Percentiles rank a stretch among this genome's conserved stretches.
Evolutionary conservation across 2,329 filamentous ascomycete genomes (phyloP).

Genomic region (Esteya vermicola): DNA sequence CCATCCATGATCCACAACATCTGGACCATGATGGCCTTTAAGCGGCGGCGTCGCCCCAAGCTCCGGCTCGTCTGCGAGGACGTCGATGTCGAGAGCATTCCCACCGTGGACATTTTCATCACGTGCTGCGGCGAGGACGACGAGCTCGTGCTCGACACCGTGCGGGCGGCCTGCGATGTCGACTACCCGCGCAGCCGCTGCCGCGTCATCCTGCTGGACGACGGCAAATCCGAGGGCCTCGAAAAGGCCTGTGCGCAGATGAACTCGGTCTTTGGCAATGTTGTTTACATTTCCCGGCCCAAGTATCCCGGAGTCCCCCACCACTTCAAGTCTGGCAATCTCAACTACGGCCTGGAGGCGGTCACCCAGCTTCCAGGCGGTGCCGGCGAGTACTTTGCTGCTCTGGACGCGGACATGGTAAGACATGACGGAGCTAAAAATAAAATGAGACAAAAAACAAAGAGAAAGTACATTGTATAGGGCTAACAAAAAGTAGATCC

Average conservation of each 20-base stretch:
- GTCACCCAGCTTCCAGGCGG: constrained; percentile 36
- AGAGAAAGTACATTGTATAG: not conserved
- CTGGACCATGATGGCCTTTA: constrained; percentile 12
- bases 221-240: constrained; percentile 31
- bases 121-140: constrained; percentile 44
- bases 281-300: constrained; percentile 37
- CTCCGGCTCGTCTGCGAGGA: constrained; percentile 33
- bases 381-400: constrained; percentile 43
- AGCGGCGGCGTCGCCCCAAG: constrained; percentile 30
- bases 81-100: too few species aligned
- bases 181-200: constrained; percentile 40
- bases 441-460: not conserved
- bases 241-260: constrained; percentile 20
- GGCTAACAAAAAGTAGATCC: too few species aligned
- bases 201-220: constrained; percentile 41
- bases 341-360: constrained; percentile 44
- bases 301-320: constrained; percentile 33
- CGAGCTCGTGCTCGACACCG: constrained; percentile 41
- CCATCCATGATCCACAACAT: constrained; percentile 11
- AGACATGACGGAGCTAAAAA: too few species aligned
- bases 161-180: constrained; percentile 35
- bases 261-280: constrained; percentile 28
- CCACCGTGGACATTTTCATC: constrained; percentile 41
- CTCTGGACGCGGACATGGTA: constrained; percentile 52
- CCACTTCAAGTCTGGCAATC: constrained; percentile 51